Evolutionary conservation across 106 monocot genomes (phyloP).

Genomic region (Hemerocallis citrina): DNA sequence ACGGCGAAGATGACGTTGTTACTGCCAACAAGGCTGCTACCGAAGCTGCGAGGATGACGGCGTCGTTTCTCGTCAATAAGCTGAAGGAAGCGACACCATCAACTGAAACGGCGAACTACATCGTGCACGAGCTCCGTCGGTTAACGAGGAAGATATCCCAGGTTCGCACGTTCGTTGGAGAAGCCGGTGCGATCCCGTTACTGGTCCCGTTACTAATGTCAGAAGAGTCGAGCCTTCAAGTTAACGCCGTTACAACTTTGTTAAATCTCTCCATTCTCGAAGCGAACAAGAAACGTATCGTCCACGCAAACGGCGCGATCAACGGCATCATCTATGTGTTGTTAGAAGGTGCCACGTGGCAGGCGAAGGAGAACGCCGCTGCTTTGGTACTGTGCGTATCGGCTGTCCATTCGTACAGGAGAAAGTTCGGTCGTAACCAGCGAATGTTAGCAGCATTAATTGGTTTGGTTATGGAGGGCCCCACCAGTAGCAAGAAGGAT

Average conservation of each 20-base stretch:
- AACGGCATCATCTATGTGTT: slow-evolving; percentile 43
- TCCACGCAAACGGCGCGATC: slow-evolving; percentile 55
- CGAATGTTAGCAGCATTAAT: slow-evolving; percentile 31
- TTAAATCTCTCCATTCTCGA: slow-evolving; percentile 87
- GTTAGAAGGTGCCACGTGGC: slow-evolving; percentile 46
- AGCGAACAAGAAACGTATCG: slow-evolving; percentile 58
- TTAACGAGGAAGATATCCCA: slow-evolving; percentile 42
- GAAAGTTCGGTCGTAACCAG: slow-evolving; percentile 34
- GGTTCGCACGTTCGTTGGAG: slow-evolving; percentile 57
- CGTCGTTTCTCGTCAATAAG: slow-evolving; percentile 51
- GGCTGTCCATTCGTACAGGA: slow-evolving; percentile 46
- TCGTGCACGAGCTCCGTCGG: slow-evolving; percentile 79
- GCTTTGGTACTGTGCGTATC: slow-evolving; percentile 48
- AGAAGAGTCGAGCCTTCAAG: slow-evolving; percentile 37
- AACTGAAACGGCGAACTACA: slow-evolving; percentile 33
- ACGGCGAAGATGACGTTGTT: not conserved
- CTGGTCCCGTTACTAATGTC: slow-evolving; percentile 53
- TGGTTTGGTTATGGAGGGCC: slow-evolving; percentile 35
- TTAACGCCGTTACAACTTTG: slow-evolving; percentile 72
- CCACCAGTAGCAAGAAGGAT: slow-evolving; percentile 44
- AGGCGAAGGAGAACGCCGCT: slow-evolving; percentile 75
- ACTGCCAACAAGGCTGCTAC: slow-evolving; percentile 57
- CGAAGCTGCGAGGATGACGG: slow-evolving; percentile 80
- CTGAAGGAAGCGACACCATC: slow-evolving; percentile 21
- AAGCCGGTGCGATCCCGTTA: slow-evolving; percentile 69